These are phyloP conservation scores for Acacia pycnantha DNA, from an alignment of 331 rosid species.

Conservation along the genomic window DNA sequence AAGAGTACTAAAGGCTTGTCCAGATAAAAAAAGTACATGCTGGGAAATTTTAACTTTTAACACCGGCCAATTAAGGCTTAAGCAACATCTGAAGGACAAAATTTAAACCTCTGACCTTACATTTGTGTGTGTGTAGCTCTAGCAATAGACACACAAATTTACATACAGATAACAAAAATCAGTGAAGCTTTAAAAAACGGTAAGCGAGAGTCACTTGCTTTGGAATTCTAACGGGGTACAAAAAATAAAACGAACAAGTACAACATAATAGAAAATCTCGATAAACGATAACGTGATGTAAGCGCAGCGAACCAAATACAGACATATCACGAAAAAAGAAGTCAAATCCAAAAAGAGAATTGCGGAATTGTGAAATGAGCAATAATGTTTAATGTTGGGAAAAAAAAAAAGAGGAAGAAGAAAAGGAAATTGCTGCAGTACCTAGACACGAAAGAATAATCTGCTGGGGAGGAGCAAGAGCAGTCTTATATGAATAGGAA, in stretches of 20 bases:
- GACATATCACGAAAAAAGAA: not conserved
- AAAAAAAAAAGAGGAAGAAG: not conserved
- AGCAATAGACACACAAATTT: not conserved
- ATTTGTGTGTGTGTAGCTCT: not conserved
- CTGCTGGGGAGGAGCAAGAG: not conserved
- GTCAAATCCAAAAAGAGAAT: not conserved
- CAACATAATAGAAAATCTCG: not conserved
- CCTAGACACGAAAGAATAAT: conserved; percentile 21
- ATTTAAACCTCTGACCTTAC: not conserved
- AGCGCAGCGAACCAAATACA: not conserved
- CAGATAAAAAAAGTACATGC: not conserved
- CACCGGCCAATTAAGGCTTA: not conserved
- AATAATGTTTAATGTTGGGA: not conserved
- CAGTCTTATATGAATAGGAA: not conserved
- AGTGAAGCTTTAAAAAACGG: conserved; percentile 12
- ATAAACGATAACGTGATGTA: not conserved
- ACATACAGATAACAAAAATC: not conserved
- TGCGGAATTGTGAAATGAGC: not conserved
- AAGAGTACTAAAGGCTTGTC: not conserved
- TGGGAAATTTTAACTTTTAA: not conserved
- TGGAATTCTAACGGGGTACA: not conserved
- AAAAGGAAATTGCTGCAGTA: conserved; percentile 4
- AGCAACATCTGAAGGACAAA: not conserved
- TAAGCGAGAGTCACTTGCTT: conserved; percentile 5
- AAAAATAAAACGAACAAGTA: not conserved